Percentiles rank a stretch among this genome's conserved stretches.
These are phyloP conservation scores for Clarireedia hainanense DNA, from an alignment of 2,329 filamentous ascomycete species.

Conservation along the genomic window DNA sequence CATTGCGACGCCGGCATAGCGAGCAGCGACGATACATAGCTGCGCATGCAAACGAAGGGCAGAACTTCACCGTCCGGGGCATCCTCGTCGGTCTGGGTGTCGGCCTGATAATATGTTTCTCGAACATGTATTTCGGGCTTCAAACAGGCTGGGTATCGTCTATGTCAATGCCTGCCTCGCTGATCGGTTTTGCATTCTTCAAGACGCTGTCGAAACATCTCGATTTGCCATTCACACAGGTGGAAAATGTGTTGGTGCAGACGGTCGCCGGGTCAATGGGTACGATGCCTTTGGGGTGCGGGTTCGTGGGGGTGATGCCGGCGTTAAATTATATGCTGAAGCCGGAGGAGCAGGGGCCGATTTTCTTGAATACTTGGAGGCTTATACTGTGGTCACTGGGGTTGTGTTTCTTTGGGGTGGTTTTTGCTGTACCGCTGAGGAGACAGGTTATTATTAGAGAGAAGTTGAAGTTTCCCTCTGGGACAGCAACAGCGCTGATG, in stretches of 20 bases:
- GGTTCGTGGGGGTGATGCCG: constrained; percentile 90
- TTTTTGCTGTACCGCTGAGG: constrained; percentile 87
- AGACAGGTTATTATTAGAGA: constrained; percentile 90
- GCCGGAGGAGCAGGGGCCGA: constrained; percentile 68
- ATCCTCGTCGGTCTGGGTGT: constrained; percentile 73
- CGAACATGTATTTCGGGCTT: constrained; percentile 98
- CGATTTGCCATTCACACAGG: constrained; percentile 76
- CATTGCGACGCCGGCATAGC: constrained; percentile 20
- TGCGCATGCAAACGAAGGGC: constrained; percentile 30
- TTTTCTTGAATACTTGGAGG: constrained; percentile 65
- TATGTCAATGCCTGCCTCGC: constrained; percentile 93
- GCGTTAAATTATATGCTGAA: constrained; percentile 81
- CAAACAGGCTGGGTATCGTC: constrained; percentile 76
- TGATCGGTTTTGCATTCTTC: constrained; percentile 94
- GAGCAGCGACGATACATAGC: constrained; percentile 25
- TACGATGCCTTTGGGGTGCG: constrained; percentile 92
- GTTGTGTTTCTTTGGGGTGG: constrained; percentile 91
- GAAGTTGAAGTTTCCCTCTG: constrained; percentile 87
- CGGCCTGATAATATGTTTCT: constrained; percentile 87
- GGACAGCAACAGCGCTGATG: constrained; percentile 89
- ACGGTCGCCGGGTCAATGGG: constrained; percentile 93
- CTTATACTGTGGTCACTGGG: constrained; percentile 86
- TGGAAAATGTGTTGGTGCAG: constrained; percentile 95
- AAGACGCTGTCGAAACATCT: constrained; percentile 67
- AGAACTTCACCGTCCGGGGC: constrained; percentile 79